phyloP scores from a whole-genome alignment of 345 rosid genomes.

The Salix purpurea region DNA sequence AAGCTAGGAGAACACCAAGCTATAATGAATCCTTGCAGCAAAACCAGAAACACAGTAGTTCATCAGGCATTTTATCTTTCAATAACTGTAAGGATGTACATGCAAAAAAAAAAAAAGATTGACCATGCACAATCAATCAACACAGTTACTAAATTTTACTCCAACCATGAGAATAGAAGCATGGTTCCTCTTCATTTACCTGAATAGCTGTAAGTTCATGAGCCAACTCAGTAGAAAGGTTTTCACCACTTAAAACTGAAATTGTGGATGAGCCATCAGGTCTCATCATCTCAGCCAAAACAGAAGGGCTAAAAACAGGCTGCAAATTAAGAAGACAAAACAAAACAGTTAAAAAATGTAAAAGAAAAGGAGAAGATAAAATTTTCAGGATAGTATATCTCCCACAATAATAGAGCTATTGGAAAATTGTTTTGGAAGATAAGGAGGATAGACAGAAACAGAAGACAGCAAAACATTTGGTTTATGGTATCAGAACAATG shows the following conservation, averaged over 20 bases:
- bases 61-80: slow-evolving; percentile 22
- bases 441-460: too few species aligned
- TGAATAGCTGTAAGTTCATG: slow-evolving; percentile 75
- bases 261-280: slow-evolving; percentile 72
- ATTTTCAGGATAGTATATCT: background rate
- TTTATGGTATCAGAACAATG: background rate
- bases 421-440: too few species aligned
- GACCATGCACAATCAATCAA: background rate
- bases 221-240: slow-evolving; percentile 75
- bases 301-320: slow-evolving; percentile 76
- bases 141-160: background rate
- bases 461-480: too few species aligned
- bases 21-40: slow-evolving; percentile 59
- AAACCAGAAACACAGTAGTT: slow-evolving; percentile 14
- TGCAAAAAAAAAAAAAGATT: background rate
- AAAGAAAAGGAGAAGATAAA: background rate
- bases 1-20: slow-evolving; percentile 76
- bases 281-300: slow-evolving; percentile 70
- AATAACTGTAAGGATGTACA: background rate
- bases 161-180: background rate
- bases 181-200: slow-evolving; percentile 36
- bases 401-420: background rate
- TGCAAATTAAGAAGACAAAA: slow-evolving; percentile 29
- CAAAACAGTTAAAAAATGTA: background rate
- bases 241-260: slow-evolving; percentile 59